Evolutionary conservation across 345 rosid genomes (phyloP), one percentile per base, ranked within the genome.

Genomic region (Dipteronia dyeriana): DNA sequence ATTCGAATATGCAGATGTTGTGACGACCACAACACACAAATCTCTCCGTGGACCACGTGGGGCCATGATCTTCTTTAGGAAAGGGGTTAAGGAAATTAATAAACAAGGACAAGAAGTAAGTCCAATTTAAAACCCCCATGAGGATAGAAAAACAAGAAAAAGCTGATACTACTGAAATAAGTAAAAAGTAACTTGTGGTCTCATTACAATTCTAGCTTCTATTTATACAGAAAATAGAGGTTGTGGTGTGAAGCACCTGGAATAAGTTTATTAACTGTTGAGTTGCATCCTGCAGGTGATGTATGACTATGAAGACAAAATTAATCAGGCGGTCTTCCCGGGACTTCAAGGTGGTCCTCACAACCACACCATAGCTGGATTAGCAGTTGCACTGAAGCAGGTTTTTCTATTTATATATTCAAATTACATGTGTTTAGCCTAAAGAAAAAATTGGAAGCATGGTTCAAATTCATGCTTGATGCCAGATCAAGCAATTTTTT

Each of bases 291-390:
- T 79, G 14, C 86, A 95, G 99, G 96, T 90, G 49, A 82, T 90
- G 92, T 95, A 93, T 86, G 98, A 90, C 83, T 88, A 78, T 57
- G 95, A 90, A 77, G 97, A 93, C 84, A 90, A 82, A 87, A 93
- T 95, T 66, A 95, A 95, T 77, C 89, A 90, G 81, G 96, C 98
- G 19, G 98, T 95, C 70, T 95, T 95, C 78, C 98, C 98, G 61
- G 98, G 98, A 77, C 87, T 95, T 76, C 98, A 95, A 84, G 98
- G 98, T 67, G 98, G 98, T 76, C 98, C 98, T 11, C 98, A 95
- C 82, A 95, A 95, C 78, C 98, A 95, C 84, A 95, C 98, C 23
- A 95, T 95, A 68, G 13, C 95, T 39, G 98, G 92, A 79, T 86
- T 95, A 75, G 98, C 98, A 29, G 99, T 95, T 79, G 94, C 98